Evolutionary conservation across 495 filamentous ascomycete species (phyloP).

Genomic region (Neurospora africana): DNA sequence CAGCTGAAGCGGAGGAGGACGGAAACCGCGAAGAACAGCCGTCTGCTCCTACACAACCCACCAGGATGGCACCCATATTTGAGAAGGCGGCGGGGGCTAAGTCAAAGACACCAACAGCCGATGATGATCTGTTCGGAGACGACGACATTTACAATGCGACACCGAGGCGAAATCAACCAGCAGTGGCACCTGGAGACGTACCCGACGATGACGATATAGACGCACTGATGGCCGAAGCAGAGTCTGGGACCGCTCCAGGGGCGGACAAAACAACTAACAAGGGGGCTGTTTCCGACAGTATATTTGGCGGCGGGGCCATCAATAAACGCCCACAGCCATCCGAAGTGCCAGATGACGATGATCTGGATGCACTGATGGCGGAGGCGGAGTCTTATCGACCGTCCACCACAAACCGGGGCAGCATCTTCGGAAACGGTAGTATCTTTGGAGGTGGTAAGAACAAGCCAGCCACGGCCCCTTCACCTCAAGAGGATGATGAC

Average conservation of each 20-base stretch:
- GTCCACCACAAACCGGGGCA: neutral
- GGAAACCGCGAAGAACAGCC: constrained; percentile 18
- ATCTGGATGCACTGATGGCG: constrained; percentile 43
- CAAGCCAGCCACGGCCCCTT: neutral
- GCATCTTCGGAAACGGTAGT: neutral
- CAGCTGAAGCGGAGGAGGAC: constrained; percentile 42
- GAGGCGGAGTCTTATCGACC: constrained; percentile 28
- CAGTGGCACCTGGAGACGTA: constrained; percentile 14
- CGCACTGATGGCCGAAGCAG: constrained; percentile 39
- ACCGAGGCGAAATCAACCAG: constrained; percentile 10
- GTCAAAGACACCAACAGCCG: constrained; percentile 20
- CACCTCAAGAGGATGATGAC: constrained; percentile 9
- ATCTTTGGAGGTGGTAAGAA: constrained; percentile 15
- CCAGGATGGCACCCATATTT: constrained; percentile 39
- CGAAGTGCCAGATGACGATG: constrained; percentile 34
- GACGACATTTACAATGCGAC: constrained; percentile 36
- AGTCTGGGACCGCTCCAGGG: constrained; percentile 15
- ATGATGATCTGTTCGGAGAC: constrained; percentile 26
- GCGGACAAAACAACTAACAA: neutral
- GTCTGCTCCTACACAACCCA: constrained; percentile 17
- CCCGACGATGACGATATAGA: constrained; percentile 41
- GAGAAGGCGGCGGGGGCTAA: constrained; percentile 17
- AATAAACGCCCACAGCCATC: neutral
- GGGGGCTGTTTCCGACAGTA: constrained; percentile 8
- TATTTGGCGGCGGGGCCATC: constrained; percentile 21